These are phyloP conservation scores for Fremontodendron californicum DNA, from an alignment of 345 rosid species.

Conservation along the genomic window DNA sequence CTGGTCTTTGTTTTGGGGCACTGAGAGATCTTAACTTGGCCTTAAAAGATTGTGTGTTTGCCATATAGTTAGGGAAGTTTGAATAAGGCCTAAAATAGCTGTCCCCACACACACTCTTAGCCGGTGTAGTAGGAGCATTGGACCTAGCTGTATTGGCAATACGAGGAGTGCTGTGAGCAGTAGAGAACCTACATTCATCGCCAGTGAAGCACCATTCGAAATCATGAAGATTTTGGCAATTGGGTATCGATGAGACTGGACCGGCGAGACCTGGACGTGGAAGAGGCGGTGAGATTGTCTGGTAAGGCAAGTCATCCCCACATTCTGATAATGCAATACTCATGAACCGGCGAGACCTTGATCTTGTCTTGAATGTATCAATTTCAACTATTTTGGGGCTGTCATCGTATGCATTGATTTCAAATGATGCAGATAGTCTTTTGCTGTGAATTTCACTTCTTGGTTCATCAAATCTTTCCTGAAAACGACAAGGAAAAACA, in stretches of 20 bases:
- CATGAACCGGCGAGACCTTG: constrained; percentile 6
- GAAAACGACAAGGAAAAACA: neutral
- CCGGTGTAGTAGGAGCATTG: constrained; percentile 33
- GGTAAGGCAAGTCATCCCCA: neutral
- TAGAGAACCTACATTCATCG: constrained; percentile 50
- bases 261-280: constrained; percentile 29
- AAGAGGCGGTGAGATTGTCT: neutral
- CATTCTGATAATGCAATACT: neutral
- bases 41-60: constrained; percentile 67
- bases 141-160: constrained; percentile 17
- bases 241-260: neutral
- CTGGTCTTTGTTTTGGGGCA: constrained; percentile 68
- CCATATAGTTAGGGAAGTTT: constrained; percentile 70
- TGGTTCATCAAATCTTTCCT: constrained; percentile 40
- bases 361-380: constrained; percentile 47
- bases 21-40: constrained; percentile 73
- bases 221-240: constrained; percentile 33
- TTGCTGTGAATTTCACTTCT: constrained; percentile 38
- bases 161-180: constrained; percentile 66
- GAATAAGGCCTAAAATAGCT: constrained; percentile 34
- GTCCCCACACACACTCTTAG: constrained; percentile 47
- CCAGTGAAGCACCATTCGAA: constrained; percentile 40
- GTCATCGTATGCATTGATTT: constrained; percentile 34
- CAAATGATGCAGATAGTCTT: constrained; percentile 25
- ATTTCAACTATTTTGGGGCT: constrained; percentile 56